Conservation (phyloP, 441 rosid genomes). For the Pelargonium australe region DNA sequence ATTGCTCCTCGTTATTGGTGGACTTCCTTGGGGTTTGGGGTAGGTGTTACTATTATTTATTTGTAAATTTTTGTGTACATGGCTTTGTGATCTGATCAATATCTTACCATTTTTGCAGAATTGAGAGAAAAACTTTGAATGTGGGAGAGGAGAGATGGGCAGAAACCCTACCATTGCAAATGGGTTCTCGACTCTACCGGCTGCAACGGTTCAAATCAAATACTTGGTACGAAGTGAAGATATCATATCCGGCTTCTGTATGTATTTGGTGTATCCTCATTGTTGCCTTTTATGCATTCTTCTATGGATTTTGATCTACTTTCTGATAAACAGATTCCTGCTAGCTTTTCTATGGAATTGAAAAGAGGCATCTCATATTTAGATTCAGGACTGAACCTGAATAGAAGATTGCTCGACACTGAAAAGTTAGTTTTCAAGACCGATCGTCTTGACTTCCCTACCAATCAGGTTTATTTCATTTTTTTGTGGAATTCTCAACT, state of each 20-base stretch:
- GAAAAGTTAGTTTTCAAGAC: slow-evolving; percentile 73
- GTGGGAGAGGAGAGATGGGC: slow-evolving; percentile 63
- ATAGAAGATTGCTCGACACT: slow-evolving; percentile 62
- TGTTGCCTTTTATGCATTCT: slow-evolving; percentile 13
- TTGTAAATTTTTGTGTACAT: neutral
- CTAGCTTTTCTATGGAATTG: slow-evolving; percentile 54
- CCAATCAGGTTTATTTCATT: slow-evolving; percentile 40
- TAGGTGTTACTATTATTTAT: neutral
- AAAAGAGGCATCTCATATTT: slow-evolving; percentile 30
- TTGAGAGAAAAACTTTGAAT: slow-evolving; percentile 33
- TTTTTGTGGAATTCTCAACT: slow-evolving; percentile 13
- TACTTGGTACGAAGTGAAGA: slow-evolving; percentile 95
- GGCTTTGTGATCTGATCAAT: neutral
- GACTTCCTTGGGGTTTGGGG: neutral
- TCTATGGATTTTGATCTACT: slow-evolving; percentile 9
- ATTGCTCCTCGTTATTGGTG: slow-evolving; percentile 16
- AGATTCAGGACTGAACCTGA: slow-evolving; percentile 27
- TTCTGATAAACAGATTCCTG: slow-evolving; percentile 47
- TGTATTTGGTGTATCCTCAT: slow-evolving; percentile 30
- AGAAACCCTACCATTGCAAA: slow-evolving; percentile 51
- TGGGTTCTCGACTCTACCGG: slow-evolving; percentile 54
- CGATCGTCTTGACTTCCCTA: slow-evolving; percentile 31
- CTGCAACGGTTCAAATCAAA: slow-evolving; percentile 54
- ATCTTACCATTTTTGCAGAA: slow-evolving; percentile 25
- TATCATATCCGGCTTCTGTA: slow-evolving; percentile 96